These are phyloP conservation scores for Detonula confervacea DNA, from an alignment of 352 stramenopile genomes.

Conservation along the genomic window DNA sequence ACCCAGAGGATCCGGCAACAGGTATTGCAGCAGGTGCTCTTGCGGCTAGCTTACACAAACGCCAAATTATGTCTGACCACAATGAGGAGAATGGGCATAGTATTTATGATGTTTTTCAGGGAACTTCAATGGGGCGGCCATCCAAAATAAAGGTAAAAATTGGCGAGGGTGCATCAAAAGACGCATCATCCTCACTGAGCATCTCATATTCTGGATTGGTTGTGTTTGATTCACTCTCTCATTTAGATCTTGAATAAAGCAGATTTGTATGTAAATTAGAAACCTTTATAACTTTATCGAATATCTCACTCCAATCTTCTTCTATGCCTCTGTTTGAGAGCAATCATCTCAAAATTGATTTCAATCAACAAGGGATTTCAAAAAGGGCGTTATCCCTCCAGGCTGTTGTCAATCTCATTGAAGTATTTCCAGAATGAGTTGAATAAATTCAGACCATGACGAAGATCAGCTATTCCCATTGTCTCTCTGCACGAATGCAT, in stretches of 20 bases:
- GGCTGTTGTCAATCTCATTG: conserved; percentile 77
- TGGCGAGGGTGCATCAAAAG: conserved; percentile 17
- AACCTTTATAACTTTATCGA: too few species aligned
- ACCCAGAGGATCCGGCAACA: conserved; percentile 75
- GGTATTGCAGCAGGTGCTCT: conserved; percentile 75
- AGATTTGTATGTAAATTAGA: conserved; percentile 5
- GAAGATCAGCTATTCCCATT: conserved; percentile 89
- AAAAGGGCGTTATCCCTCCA: conserved; percentile 39
- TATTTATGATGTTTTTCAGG: conserved; percentile 68
- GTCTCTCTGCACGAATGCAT: conserved; percentile 97
- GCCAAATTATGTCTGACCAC: conserved; percentile 15
- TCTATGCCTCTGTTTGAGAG: too few species aligned
- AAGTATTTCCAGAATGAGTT: conserved; percentile 93
- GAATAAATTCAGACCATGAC: conserved; percentile 88
- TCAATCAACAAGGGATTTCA: not conserved
- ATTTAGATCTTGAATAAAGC: conserved; percentile 10
- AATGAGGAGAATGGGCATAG: not conserved
- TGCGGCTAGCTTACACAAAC: conserved; percentile 52
- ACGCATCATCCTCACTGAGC: conserved; percentile 11
- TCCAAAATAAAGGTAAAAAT: conserved; percentile 61
- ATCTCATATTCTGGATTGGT: conserved; percentile 43
- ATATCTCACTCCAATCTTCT: too few species aligned
- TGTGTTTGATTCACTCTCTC: conserved; percentile 32
- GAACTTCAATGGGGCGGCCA: conserved; percentile 62
- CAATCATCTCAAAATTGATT: not conserved